Evolutionary conservation across 108 stramenopile species (phyloP).

Genomic region (Chaetoceros muelleri): DNA sequence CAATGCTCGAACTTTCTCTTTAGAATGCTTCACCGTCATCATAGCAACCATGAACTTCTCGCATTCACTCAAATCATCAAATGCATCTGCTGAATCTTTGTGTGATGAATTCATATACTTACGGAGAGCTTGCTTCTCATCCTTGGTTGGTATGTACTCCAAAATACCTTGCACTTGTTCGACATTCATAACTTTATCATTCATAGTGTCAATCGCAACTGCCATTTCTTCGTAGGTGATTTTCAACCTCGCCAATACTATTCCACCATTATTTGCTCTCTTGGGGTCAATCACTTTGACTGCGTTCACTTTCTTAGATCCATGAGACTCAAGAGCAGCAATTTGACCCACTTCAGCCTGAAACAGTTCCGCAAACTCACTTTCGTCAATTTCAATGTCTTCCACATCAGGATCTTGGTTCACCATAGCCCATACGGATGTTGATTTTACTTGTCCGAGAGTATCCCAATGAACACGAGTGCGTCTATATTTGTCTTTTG

Average conservation of each 20-base stretch:
- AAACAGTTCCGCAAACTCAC: slow-evolving; percentile 69
- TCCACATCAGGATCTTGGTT: slow-evolving; percentile 59
- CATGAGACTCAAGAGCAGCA: slow-evolving; percentile 14
- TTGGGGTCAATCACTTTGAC: slow-evolving; percentile 85
- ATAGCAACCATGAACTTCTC: slow-evolving; percentile 87
- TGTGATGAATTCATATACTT: slow-evolving; percentile 65
- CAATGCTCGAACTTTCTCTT: slow-evolving; percentile 68
- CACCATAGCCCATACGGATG: slow-evolving; percentile 79
- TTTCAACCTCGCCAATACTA: slow-evolving; percentile 79
- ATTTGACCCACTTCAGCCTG: slow-evolving; percentile 45
- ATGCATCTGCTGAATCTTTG: slow-evolving; percentile 54
- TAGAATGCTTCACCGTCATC: slow-evolving; percentile 85
- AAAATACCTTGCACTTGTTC: slow-evolving; percentile 79
- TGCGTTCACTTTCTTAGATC: slow-evolving; percentile 13
- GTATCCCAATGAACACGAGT: slow-evolving; percentile 88
- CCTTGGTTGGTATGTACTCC: slow-evolving; percentile 76
- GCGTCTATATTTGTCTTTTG: slow-evolving; percentile 67
- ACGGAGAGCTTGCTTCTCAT: slow-evolving; percentile 61
- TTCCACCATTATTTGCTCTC: slow-evolving; percentile 88
- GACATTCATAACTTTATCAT: slow-evolving; percentile 53
- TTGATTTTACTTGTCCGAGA: slow-evolving; percentile 43
- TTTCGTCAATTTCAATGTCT: slow-evolving; percentile 74
- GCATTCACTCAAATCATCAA: slow-evolving; percentile 73
- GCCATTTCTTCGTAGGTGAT: slow-evolving; percentile 82
- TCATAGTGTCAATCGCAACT: slow-evolving; percentile 65